Base-by-base conservation (phyloP, 225 moss, liverwort and hornwort species). In the Straminergon stramineum region DNA sequence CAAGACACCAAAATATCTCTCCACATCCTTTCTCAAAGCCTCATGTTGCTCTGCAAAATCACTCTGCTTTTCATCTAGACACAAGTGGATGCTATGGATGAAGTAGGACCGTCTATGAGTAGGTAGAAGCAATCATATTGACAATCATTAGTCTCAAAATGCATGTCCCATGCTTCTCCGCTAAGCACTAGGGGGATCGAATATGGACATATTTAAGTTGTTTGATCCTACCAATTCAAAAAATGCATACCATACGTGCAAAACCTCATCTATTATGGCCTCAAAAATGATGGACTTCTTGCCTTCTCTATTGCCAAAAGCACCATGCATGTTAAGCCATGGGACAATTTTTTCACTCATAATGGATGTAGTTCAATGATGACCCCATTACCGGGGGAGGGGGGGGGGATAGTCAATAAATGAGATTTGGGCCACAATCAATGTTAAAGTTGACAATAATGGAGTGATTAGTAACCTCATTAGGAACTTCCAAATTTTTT, bases 281-380 rank as follows among this genome's bases (percentile, higher is more conserved):
- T 43, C 10, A 45, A 45, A 2, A 17, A 43, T 73, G 41, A 41
- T 41, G 28, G 9, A 28, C 2, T 73, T 43, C 2, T 73, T 43
- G 43, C 43, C 27, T 28, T 28, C 0, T 10, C 45, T 43, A 28
- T 73, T 15, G 4, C 17, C 10, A 10, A 27, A 45, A 73, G 43
- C 17, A 43, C 17, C 6, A 2, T 45, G 3, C 6, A 2, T 45
- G 3, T 7, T 3, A 73, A 16, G 28, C 17, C 1, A 16, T 9
- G 0, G 0, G 3, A 28, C 10, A 28, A 9, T 28, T 17, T 17
- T 73, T 28, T 10, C 2, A 73, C 0, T 73, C 1, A 1, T 73
- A 73, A 16, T 28, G 7, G 5, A 16, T 73, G 10, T 0, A 43
- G 1, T 73, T 28, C 10, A 73, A 1, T 43, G 17, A 43, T 48